Evolutionary conservation across 768 basidiomycete genomes (phyloP), one percentile per base, ranked within the genome.

Genomic region (Boletus sp.): DNA sequence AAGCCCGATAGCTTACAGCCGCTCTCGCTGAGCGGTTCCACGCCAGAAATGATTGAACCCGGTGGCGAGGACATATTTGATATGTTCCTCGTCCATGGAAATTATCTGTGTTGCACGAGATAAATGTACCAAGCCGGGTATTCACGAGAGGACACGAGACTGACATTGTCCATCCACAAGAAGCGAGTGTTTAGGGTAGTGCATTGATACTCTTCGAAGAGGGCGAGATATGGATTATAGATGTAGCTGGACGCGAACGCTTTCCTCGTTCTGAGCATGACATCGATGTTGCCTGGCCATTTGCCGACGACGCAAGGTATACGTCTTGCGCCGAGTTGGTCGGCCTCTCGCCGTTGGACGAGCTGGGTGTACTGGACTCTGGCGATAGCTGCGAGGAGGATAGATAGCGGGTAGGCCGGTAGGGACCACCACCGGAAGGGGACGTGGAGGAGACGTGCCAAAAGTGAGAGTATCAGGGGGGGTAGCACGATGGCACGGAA

Each of bases 231-330:
- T 4, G 82, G 82, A 50, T 85, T 81, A 42, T 81, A 76, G 14
- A 83, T 72, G 65, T 89, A 89, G 61, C 77, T 77, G 21, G 77
- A 81, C 57, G 80, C 77, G 66, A 82, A 79, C 0, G 80, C 79
- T 21, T 72, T 72, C 60, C 79, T 75, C 74, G 85, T 79, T 50
- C 70, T 73, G 44, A 87, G 63, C 53, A 87, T 75, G 45, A 89
- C 67, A 61, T 90, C 88, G 60, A 89, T 71, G 64, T 89, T 89
- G n/a, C 88, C 88, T 4, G 86, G 87, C 84, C 85, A 87, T 72
- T 79, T 83, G 7, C 87, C 87, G 17, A 78, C 72, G 15, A 88
- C 81, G 19, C 76, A 71, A 4, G 83, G 84, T 45, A 85, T 80
- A 2, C 69, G 74, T 55, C 73, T 72, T 7, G 83, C 83, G 6